These are phyloP conservation scores for Geum urbanum DNA, from an alignment of 306 rosid genomes.

Conservation along the genomic window DNA sequence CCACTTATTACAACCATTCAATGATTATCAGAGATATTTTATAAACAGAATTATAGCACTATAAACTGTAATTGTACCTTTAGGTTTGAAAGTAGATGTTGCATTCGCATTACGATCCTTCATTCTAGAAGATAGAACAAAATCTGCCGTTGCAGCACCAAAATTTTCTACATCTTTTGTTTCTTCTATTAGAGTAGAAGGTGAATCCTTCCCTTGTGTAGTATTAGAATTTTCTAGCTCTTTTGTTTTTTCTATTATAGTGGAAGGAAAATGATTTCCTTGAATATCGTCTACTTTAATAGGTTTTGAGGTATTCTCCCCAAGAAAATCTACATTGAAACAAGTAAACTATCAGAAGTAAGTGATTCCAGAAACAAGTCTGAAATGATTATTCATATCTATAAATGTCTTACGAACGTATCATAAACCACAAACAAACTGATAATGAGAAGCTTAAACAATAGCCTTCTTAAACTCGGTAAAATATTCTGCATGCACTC, in stretches of 20 bases:
- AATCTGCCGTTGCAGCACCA: background rate
- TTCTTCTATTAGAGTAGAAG: slow-evolving; percentile 11
- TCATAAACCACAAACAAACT: background rate
- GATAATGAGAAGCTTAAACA: background rate
- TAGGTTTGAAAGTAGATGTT: slow-evolving; percentile 16
- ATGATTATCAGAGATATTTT: background rate
- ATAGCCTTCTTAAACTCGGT: background rate
- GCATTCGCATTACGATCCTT: slow-evolving; percentile 4
- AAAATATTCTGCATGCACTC: background rate
- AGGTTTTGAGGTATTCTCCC: slow-evolving; percentile 9
- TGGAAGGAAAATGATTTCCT: background rate
- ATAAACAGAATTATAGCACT: background rate
- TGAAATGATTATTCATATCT: background rate
- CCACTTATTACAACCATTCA: background rate
- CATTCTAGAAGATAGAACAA: slow-evolving; percentile 11
- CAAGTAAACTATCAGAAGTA: background rate
- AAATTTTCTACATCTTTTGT: slow-evolving; percentile 6
- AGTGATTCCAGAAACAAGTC: background rate
- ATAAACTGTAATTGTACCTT: slow-evolving; percentile 18
- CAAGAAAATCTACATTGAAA: slow-evolving; percentile 18
- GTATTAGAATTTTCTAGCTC: slow-evolving; percentile 9
- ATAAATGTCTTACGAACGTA: background rate
- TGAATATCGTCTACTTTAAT: background rate
- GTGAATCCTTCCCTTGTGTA: slow-evolving; percentile 1
- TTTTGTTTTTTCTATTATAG: slow-evolving; percentile 20